Evolutionary conservation across 768 basidiomycete genomes (phyloP), one percentile per base, ranked within the genome.

Genomic region (Psilocybe subaeruginosa): DNA sequence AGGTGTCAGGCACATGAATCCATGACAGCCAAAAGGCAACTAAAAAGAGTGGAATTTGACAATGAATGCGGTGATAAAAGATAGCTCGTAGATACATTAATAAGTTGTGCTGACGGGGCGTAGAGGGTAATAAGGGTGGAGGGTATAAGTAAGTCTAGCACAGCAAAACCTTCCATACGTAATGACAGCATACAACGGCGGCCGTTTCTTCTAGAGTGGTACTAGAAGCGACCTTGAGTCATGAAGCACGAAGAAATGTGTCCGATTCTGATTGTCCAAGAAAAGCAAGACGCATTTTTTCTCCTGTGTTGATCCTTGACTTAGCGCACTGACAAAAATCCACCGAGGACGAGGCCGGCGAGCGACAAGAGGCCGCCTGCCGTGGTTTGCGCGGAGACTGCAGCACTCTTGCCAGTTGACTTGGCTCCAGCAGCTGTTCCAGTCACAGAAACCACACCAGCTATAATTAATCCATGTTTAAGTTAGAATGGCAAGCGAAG

Each of bases 401-500:
- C 56, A 29, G 59, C 45, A 14, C 49, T 47, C 12, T 58, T 54
- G 33, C 59, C 63, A 7, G 52, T 60, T 5, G 62, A 9, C 4
- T 55, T 46, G 23, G 59, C 45, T 16, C 45, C 29, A 17, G 60
- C 61, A 29, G 45, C 37, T 16, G 60, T 59, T 31, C 63, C 59
- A 30, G 65, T 68, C 5, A 63, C 64, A 33, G 63, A 59, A 31
- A 68, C 59, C 14, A 56, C 50, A 33, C 65, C 61, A 12, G 37
- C 65, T 62, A 54, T 35, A 53, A 46, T 12, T 27, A 30, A 11
- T 6, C 39, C n/a, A 29, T 3, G 12, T 5, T 37, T 51, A 14
- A 56, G 55, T 45, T 53, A 53, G 16, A 45, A 47, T 35, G 43
- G 14, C 4, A 33, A n/a, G 41, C n/a, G 49, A 29, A 8, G 8